Percentiles rank a stretch among this genome's conserved stretches.
Evolutionary conservation across 2,329 filamentous ascomycete species (phyloP).

Genomic region (Xylaria sp.): DNA sequence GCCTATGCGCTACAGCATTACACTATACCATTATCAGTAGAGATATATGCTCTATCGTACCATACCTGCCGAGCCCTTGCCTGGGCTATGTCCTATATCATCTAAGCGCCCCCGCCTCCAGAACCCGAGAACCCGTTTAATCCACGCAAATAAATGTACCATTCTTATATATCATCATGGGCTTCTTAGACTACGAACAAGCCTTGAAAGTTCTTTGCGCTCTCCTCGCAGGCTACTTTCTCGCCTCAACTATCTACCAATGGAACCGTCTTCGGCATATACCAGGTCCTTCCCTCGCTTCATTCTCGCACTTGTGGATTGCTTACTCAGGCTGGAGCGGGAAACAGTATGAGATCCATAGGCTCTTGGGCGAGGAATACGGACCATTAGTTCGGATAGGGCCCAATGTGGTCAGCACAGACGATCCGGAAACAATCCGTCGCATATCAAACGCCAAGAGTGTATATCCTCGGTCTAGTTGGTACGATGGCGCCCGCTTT

Average conservation of each 20-base stretch:
- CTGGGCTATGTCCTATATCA: not conserved
- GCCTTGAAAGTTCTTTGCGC: not conserved
- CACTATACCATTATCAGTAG: not conserved
- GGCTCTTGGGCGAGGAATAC: conserved; percentile 41
- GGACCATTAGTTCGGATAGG: conserved; percentile 51
- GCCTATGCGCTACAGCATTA: not conserved
- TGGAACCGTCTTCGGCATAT: conserved; percentile 43
- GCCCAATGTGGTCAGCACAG: conserved; percentile 52
- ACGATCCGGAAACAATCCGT: conserved; percentile 41
- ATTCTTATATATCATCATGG: conserved; percentile 17
- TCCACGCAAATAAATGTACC: not conserved
- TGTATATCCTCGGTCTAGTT: conserved; percentile 33
- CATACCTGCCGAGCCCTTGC: not conserved
- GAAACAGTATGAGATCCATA: conserved; percentile 42
- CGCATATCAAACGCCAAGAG: conserved; percentile 35
- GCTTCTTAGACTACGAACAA: conserved; percentile 8
- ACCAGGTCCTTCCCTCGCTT: conserved; percentile 43
- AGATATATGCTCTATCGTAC: not conserved
- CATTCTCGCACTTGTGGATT: conserved; percentile 52
- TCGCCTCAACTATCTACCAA: conserved; percentile 39
- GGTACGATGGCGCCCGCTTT: conserved; percentile 40
- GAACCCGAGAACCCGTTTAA: not conserved
- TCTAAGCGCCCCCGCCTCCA: no score
- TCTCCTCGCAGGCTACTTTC: conserved; percentile 32
- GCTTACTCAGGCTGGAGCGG: conserved; percentile 40